These are phyloP conservation scores for Paspalum vaginatum DNA, from an alignment of 176 grass and related monocot species.

Conservation along the genomic window DNA sequence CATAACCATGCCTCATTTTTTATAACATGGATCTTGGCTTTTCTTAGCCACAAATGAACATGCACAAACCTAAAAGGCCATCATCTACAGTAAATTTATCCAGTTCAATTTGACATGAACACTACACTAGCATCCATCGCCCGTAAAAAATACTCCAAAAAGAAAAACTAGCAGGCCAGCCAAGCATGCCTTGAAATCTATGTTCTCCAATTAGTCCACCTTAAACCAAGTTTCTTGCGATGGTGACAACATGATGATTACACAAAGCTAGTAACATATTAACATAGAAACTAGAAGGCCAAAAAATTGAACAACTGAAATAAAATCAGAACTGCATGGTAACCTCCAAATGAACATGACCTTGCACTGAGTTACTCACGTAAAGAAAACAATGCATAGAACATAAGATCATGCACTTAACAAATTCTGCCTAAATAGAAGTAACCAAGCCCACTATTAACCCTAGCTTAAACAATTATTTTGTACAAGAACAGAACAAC, in stretches of 20 bases:
- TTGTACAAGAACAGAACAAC: neutral
- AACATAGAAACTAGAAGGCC: neutral
- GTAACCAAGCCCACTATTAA: neutral
- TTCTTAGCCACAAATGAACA: neutral
- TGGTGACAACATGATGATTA: slow-evolving; percentile 4
- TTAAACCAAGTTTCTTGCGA: neutral
- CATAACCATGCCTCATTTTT: neutral
- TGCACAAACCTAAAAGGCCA: neutral
- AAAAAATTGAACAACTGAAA: neutral
- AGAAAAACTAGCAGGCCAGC: neutral
- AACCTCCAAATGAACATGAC: slow-evolving; percentile 22
- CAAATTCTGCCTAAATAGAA: neutral
- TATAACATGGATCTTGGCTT: neutral
- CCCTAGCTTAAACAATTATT: neutral
- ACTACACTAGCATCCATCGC: neutral
- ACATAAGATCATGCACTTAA: neutral
- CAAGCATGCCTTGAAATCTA: neutral
- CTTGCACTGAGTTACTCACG: neutral
- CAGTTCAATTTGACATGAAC: neutral
- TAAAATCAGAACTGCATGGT: neutral
- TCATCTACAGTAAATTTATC: neutral
- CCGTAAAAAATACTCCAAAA: neutral
- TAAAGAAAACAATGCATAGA: slow-evolving; percentile 8
- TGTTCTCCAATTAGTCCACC: neutral
- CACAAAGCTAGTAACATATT: neutral